A percentile compares a stretch with the other conserved stretches of the same genome.
Evolutionary conservation across 805 yeast genomes (phyloP).

Genomic region (Cyberlindnera maclurae): DNA sequence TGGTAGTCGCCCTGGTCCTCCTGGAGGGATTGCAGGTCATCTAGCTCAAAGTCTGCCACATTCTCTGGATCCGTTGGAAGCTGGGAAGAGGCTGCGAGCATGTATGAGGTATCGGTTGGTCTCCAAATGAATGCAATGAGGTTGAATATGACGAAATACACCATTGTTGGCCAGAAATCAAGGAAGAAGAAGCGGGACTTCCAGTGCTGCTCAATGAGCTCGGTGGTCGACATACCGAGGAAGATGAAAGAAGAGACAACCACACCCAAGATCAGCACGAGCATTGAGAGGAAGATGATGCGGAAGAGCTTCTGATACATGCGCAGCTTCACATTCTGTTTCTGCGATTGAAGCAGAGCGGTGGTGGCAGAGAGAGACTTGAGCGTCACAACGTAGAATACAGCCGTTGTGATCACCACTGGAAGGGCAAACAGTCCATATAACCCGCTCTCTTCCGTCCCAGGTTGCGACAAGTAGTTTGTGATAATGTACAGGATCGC

Average conservation of each 20-base stretch:
- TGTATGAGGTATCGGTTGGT: slow-evolving; percentile 91
- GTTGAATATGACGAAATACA: slow-evolving; percentile 77
- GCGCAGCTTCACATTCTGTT: slow-evolving; percentile 83
- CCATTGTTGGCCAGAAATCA: slow-evolving; percentile 93
- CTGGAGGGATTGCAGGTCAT: slow-evolving; percentile 41
- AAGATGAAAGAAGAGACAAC: slow-evolving; percentile 62
- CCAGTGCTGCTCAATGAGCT: slow-evolving; percentile 85
- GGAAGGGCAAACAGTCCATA: slow-evolving; percentile 48
- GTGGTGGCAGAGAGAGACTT: slow-evolving; percentile 71
- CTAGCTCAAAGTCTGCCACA: slow-evolving; percentile 60
- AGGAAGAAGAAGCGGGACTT: slow-evolving; percentile 79
- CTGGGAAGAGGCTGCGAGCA: slow-evolving; percentile 92
- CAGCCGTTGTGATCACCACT: slow-evolving; percentile 56
- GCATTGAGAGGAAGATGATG: slow-evolving; percentile 64
- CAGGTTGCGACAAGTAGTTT: slow-evolving; percentile 44
- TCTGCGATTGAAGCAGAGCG: slow-evolving; percentile 66
- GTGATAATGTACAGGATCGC: slow-evolving; percentile 48
- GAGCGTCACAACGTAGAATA: slow-evolving; percentile 70
- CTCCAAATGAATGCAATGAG: slow-evolving; percentile 91
- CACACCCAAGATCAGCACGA: slow-evolving; percentile 65
- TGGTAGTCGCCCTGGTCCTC: slow-evolving; percentile 26
- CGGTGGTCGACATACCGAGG: slow-evolving; percentile 66
- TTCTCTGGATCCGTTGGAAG: slow-evolving; percentile 74
- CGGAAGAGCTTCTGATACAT: slow-evolving; percentile 78
- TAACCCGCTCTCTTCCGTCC: slow-evolving; percentile 32